Conservation (phyloP, 1,284 basidiomycete species). For the Moniliophthora roreri region DNA sequence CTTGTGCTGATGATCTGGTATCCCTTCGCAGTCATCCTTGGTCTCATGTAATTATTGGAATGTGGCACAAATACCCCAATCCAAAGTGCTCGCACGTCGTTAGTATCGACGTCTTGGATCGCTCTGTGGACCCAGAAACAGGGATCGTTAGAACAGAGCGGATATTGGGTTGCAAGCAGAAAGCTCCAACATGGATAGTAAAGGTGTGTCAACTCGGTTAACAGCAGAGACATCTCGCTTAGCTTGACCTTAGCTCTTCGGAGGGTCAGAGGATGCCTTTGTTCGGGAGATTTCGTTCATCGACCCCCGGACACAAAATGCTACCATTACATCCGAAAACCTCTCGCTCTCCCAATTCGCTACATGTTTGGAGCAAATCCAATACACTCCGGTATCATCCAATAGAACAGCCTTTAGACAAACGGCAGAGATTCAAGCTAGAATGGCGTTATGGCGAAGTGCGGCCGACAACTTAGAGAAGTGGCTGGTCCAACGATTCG, state of each 20-base stretch:
- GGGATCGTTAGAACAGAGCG: conserved; percentile 89
- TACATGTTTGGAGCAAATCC: conserved; percentile 87
- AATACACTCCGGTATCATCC: conserved; percentile 70
- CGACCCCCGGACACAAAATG: conserved; percentile 76
- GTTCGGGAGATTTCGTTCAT: conserved; percentile 93
- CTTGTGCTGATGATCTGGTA: not conserved
- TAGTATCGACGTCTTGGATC: conserved; percentile 86
- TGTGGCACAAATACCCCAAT: conserved; percentile 97
- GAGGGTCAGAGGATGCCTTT: conserved; percentile 90
- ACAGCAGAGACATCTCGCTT: conserved; percentile 10
- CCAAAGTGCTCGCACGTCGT: conserved; percentile 90
- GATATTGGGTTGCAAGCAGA: conserved; percentile 84
- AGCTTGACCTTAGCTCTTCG: conserved; percentile 61
- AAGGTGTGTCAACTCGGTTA: conserved; percentile 52
- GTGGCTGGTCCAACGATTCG: conserved; percentile 83
- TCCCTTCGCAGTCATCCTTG: conserved; percentile 69
- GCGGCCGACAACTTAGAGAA: conserved; percentile 80
- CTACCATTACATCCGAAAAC: conserved; percentile 87
- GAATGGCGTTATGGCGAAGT: conserved; percentile 74
- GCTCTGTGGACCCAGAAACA: conserved; percentile 78
- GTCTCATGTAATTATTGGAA: conserved; percentile 83
- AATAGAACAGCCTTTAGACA: conserved; percentile 71
- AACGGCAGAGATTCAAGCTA: conserved; percentile 83
- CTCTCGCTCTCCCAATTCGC: conserved; percentile 88
- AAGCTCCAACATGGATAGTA: conserved; percentile 80